A percentile compares a stretch with the other conserved stretches of the same genome.
These are phyloP conservation scores for Saturnispora zaruensis DNA, from an alignment of 805 yeast genomes.

Conservation along the genomic window DNA sequence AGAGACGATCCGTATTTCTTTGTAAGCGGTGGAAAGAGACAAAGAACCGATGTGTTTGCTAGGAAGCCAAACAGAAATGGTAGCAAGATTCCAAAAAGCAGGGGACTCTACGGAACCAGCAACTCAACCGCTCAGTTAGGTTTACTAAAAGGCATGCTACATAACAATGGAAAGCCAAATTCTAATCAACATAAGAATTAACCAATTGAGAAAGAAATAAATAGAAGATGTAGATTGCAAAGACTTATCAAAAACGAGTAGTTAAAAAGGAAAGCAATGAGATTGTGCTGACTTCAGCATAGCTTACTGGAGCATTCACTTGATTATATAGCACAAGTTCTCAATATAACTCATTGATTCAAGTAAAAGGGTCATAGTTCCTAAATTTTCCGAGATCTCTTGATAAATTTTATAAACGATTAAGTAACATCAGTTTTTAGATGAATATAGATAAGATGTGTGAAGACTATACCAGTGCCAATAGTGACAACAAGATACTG, in stretches of 20 bases:
- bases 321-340: background rate
- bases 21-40: background rate
- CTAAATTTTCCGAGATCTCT: background rate
- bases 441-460: background rate
- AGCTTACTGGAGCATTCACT: background rate
- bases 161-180: background rate
- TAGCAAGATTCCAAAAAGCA: background rate
- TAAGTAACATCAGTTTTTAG: background rate
- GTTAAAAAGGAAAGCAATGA: background rate
- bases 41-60: background rate
- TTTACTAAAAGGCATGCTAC: background rate
- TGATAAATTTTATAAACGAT: background rate
- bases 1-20: conserved; percentile 6
- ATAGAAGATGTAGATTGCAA: background rate
- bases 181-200: background rate
- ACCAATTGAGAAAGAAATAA: background rate
- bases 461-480: background rate
- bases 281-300: background rate
- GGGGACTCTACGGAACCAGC: conserved; percentile 2
- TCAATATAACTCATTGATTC: background rate
- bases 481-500: conserved; percentile 9
- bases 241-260: background rate
- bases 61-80: background rate
- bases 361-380: background rate
- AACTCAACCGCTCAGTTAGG: background rate